Evolutionary conservation across 2,329 filamentous ascomycete species (phyloP), one percentile per base, ranked within the genome.

Genomic region (Acephala macrosclerotiorum): DNA sequence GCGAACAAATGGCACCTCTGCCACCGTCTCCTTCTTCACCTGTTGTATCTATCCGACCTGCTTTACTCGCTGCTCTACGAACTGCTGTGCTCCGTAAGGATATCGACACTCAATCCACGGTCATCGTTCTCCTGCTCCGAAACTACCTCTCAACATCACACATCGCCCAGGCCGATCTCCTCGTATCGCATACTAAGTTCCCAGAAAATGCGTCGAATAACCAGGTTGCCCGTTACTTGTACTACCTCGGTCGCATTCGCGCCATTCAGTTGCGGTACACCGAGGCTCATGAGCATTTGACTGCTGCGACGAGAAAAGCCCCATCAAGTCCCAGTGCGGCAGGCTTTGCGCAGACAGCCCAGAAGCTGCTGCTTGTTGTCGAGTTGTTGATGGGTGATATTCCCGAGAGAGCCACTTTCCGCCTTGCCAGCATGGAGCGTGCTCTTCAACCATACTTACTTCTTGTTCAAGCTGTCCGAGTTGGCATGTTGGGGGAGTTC

Each of bases 321-420:
- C 96, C 96, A 0, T 93, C 94, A 25, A 96, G 91, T 77, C 88
- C 89, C 71, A 94, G 93, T 72, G 96, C 96, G 4, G 90, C 94
- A 53, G 95, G 96, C 55, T 99, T 99, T 80, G 94, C 96, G 72
- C 96, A 97, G 80, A 94, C 94, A 45, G 95, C 96, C 0, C 97
- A 93, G 70, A 99, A 99, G 85, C 87, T 98, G n/a, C 84, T 98
- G 70, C 88, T 98, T 51, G 94, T 99, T 22, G 96, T 99, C 14
- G 95, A 99, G 83, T 84, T 99, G 67, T 83, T 99, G 69, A 99
- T 99, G 96, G 96, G 96, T 70, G 96, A 99, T 76, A 99, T 99
- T 72, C 96, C 96, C 35, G 95, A 98, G 75, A 92, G 96, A 66
- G 91, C 94, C 18, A 91, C 95, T 63, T 99, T 99, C 88, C 92